Base-by-base conservation (phyloP, 2,329 filamentous ascomycete species). In the Claviceps cyperi region DNA sequence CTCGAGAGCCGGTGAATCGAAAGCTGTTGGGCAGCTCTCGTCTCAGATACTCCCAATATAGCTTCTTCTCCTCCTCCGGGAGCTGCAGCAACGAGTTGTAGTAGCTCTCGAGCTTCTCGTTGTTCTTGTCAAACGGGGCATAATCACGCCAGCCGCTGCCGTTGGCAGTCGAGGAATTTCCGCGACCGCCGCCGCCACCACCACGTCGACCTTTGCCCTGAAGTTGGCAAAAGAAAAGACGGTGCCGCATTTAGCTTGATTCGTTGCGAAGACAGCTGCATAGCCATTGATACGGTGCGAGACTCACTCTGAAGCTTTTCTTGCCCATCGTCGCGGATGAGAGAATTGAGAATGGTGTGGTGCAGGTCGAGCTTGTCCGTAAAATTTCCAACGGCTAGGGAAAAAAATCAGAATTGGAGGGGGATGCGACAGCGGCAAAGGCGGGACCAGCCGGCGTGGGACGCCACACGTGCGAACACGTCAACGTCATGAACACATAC, bases 21-120 rank as follows among this genome's bases (percentile, higher is more conserved):
- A 97, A 98, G 68, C 90, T 96, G 71, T 96, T 97, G 50, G 92
- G 92, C 47, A 98, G 73, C 63, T 97, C 90, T 55, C 83, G 80
- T 60, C 81, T 80, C 64, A 97, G 72, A 0, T 85, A 80, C 38
- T 78, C 76, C 92, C 92, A 98, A 68, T 96, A 97, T 9, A 78
- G 75, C 51, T 80, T 73, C 60, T 78, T 81, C 69, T 97, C 91
- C 44, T 83, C 80, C 47, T 89, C 85, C 0, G 84, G 76, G 7
- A 97, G 71, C 52, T 89, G 78, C 5, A 86, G 75, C 32, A 90
- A 74, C 54, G 76, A 73, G 63, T 94, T 83, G 73, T 98, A 98
- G 71, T 85, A 97, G 55, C 75, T 73, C 69, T 97, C 84, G 56
- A 94, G 84, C 59, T 83, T 83, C 62, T 86, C 83, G 68, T 98